Evolutionary conservation across 768 basidiomycete species (phyloP), one percentile per base, ranked within the genome.

Genomic region (Tulasnella sp.): DNA sequence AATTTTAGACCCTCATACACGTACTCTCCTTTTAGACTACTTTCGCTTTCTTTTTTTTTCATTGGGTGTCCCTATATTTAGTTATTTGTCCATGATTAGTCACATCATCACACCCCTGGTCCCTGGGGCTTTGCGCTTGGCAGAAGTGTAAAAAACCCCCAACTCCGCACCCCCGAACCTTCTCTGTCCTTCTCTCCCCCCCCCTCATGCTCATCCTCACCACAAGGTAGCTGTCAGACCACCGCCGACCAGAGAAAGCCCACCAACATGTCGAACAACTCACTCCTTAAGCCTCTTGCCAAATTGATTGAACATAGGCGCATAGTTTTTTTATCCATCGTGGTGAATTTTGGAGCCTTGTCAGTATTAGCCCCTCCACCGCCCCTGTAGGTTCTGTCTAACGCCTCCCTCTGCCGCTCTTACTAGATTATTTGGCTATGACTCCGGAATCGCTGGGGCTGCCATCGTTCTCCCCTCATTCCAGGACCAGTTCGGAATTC

Each of bases 281-380:
- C 14, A 12, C 71, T 72, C 8, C 11, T 40, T 2, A 25, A 45
- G 19, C 49, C 54, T n/a, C n/a, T 58, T 31, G 2, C 11, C 17
- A 58, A 36, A 52, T 37, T 64, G 19, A 22, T 74, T 67, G 45
- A 58, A 76, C 34, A 76, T 15, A 36, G 67, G 22, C 75, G 75
- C 15, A 76, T 76, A 17, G 17, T 76, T 29, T 17, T 70, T 11
- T 25, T 76, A 11, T 39, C 75, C 36, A 17, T 54, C 22, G 67
- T 76, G 17, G 67, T 76, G 42, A 76, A 76, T 68, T 76, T 76
- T 69, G 75, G 75, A 34, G 69, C 75, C 7, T 25, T 76, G 75
- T 76, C 17, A 40, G 75, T 64, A 17, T 42, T 42, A 17, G 31
- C n/a, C 19, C 25, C 15, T 45, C 37, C 39, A 12, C 58, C 12